These are phyloP conservation scores for Hordeum pubiflorum DNA, from an alignment of 202 grass and related monocot genomes.

Conservation along the genomic window DNA sequence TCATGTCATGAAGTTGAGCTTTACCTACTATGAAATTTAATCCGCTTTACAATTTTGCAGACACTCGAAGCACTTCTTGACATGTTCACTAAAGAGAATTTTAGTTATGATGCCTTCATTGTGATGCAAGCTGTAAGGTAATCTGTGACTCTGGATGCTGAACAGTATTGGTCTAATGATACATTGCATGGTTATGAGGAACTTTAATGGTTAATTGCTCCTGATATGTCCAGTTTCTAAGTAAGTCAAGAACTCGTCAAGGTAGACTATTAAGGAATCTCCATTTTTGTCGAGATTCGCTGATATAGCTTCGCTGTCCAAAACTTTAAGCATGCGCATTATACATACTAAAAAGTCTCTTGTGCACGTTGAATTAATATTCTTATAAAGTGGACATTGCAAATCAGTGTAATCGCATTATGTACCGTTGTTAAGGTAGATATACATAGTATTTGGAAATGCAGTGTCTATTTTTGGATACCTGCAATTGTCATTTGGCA, in stretches of 20 bases:
- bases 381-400: slow-evolving; percentile 4
- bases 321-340: not conserved
- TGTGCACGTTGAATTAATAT: not conserved
- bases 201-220: slow-evolving; percentile 3
- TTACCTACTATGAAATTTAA: slow-evolving; percentile 7
- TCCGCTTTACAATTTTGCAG: slow-evolving; percentile 38
- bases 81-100: slow-evolving; percentile 60
- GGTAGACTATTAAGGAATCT: not conserved
- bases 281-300: slow-evolving; percentile 7
- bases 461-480: not conserved
- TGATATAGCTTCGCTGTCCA: not conserved
- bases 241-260: not conserved
- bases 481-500: not conserved
- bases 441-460: not conserved
- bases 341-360: not conserved
- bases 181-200: slow-evolving; percentile 11
- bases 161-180: slow-evolving; percentile 19
- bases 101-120: slow-evolving; percentile 69
- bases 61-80: slow-evolving; percentile 90
- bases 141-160: not conserved
- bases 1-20: not conserved
- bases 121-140: slow-evolving; percentile 87
- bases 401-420: not conserved
- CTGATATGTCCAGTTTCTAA: not conserved
- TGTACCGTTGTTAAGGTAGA: not conserved